These are phyloP conservation scores for Thalassiosira hispida DNA, from an alignment of 352 stramenopile species.

Conservation along the genomic window DNA sequence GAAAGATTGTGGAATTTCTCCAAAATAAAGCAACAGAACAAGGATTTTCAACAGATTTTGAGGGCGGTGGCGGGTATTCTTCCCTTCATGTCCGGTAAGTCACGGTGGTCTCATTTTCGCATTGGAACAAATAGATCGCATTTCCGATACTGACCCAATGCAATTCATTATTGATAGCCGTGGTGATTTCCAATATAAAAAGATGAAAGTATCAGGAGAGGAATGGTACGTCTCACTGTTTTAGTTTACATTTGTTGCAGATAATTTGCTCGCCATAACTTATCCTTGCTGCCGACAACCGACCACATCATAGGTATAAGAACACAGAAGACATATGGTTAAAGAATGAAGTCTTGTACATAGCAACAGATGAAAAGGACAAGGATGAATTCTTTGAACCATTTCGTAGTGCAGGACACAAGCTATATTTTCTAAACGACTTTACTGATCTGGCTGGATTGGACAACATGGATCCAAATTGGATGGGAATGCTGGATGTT, in stretches of 20 bases:
- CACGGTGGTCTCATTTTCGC: background rate
- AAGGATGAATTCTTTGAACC: slow-evolving; percentile 82
- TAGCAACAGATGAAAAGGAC: slow-evolving; percentile 87
- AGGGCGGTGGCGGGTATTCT: slow-evolving; percentile 67
- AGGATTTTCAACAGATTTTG: slow-evolving; percentile 48
- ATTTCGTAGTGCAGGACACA: slow-evolving; percentile 65
- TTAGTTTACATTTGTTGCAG: background rate
- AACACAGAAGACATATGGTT: slow-evolving; percentile 75
- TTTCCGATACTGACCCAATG: too few species aligned
- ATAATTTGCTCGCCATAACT: background rate
- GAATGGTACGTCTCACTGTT: slow-evolving; percentile 43
- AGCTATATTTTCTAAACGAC: slow-evolving; percentile 84
- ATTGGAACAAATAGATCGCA: background rate
- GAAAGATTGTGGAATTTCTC: slow-evolving; percentile 77
- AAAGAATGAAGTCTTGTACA: slow-evolving; percentile 79
- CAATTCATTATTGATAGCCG: slow-evolving; percentile 13
- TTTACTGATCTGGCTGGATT: slow-evolving; percentile 70
- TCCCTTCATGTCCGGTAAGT: slow-evolving; percentile 64
- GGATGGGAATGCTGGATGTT: slow-evolving; percentile 87
- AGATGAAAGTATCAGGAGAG: slow-evolving; percentile 73
- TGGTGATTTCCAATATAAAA: slow-evolving; percentile 83
- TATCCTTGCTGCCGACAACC: background rate
- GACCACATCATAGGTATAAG: slow-evolving; percentile 41
- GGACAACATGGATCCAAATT: slow-evolving; percentile 84
- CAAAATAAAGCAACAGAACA: slow-evolving; percentile 45